Base-by-base conservation (phyloP, 805 yeast genomes). In the Clavispora vitiphila region DNA sequence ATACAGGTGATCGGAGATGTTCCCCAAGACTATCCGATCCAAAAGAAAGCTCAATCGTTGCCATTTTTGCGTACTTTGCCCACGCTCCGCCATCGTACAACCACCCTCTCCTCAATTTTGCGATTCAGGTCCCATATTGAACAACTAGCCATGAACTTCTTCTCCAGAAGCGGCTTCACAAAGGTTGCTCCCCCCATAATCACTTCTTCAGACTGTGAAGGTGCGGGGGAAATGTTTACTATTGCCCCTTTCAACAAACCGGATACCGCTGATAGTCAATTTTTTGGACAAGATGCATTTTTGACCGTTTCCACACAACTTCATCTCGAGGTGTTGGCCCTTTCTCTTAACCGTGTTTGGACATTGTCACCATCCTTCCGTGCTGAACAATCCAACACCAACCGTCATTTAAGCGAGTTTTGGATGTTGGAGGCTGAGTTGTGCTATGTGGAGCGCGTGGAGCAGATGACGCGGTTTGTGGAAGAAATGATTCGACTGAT, bases 351-450 rank as follows among this genome's bases (percentile, higher is more conserved):
- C 35, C 67, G 95, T 37, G 97, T 85, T 1, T 93, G 96, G 93
- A 80, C 95, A 0, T 56, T 91, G 19, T 72, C 89, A 0, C 99
- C 99, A 1, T 87, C 96, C 43, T 93, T 93, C 59, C 71, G 99
- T 48, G 98, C 99, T 0, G 99, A 93, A 31, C 44, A 50, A 23
- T 84, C 95, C 43, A 90, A 88, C 56, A 93, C 99, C 0, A 86
- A 81, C 54, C 73, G 99, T 39, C 99, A 93, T 60, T 64, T 93
- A 44, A 77, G 91, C 44, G 99, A 93, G 61, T 93, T 93, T 61
- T 93, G 97, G 97, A 90, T 93, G 97, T 64, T 93, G 2, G 99
- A 93, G 61, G 95, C 89, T 0, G 99, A 93, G 58, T 62, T 88
- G 16, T 80, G 87, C 8, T 86, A 85, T 60, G 63, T 84, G 2